Base-by-base conservation (phyloP, 2,329 filamentous ascomycete genomes). In the Eutypella sp. region DNA sequence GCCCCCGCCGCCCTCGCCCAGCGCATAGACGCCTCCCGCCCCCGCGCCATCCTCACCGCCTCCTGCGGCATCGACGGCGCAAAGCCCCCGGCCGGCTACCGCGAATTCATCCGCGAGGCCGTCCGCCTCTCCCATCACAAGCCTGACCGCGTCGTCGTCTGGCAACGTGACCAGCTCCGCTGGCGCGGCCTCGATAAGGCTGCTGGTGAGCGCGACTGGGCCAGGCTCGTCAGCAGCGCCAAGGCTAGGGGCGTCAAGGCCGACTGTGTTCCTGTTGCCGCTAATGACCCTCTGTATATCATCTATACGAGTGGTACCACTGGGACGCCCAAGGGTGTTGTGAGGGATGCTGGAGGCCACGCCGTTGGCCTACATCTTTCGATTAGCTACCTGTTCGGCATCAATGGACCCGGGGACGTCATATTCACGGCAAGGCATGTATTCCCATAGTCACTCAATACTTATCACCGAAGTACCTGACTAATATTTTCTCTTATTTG, bases 1-100 rank as follows among this genome's bases (percentile, higher is more conserved):
- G 89, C 89, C 0, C 75, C 90, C 0, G 73, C 76, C 9, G 87
- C 90, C 4, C 74, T 96, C 38, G 89, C 90, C 1, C 91, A 96
- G 67, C 79, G 91, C 22, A 95, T 97, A 54, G 89, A 95, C 42
- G 86, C 87, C 0, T 89, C 86, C 7, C 78, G 78, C 27, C 89
- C 91, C 7, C 79, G 79, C 8, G 82, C 79, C 9, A 81, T 96
- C 41, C 78, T 96, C 63, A 96, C 91, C 0, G 90, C 91, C 1
- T 95, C 89, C 8, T 96, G 91, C 65, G 91, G 91, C 27, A 91
- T 96, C 46, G 91, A 96, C 57, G 91, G 90, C 4, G 74, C 74
- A 42, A 95, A 95, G 65, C 85, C 86, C 1, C 84, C 89, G 1
- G 75, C 88, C 48, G 70, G 79, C n/a, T 96, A 96, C 65, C 76